Evolutionary conservation across 805 yeast genomes (phyloP).

Genomic region (Diddensiella caesifluorescens): DNA sequence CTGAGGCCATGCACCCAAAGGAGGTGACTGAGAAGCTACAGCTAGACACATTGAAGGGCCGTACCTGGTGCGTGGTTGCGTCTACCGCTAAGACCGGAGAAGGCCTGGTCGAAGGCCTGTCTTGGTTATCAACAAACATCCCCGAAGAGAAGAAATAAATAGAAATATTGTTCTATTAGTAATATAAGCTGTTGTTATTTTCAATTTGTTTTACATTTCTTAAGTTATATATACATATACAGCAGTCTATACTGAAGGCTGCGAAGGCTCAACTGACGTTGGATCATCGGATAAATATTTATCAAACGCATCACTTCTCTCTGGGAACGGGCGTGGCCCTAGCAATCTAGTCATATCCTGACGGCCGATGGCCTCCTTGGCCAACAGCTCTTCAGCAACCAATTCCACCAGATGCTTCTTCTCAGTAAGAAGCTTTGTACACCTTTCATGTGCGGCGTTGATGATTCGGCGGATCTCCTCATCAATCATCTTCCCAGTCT

Average conservation of each 20-base stretch:
- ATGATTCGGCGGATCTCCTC: conserved; percentile 63
- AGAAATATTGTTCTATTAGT: neutral
- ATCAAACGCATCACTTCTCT: conserved; percentile 82
- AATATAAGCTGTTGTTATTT: neutral
- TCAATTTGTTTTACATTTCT: conserved; percentile 1
- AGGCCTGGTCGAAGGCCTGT: conserved; percentile 80
- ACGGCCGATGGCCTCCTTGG: conserved; percentile 74
- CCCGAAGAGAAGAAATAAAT: conserved; percentile 27
- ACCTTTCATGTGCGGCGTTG: conserved; percentile 56
- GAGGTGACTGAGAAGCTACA: conserved; percentile 71
- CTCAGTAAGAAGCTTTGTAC: conserved; percentile 52
- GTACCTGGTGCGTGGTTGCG: conserved; percentile 88
- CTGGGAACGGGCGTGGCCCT: conserved; percentile 75
- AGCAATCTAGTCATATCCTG: conserved; percentile 71
- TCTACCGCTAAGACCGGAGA: conserved; percentile 87
- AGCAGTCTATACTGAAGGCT: conserved; percentile 4
- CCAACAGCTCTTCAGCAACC: conserved; percentile 68
- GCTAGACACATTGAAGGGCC: conserved; percentile 56
- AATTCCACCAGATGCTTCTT: conserved; percentile 56
- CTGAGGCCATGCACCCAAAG: conserved; percentile 66
- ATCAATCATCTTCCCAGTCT: conserved; percentile 64
- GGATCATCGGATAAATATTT: conserved; percentile 49
- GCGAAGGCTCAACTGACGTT: no score
- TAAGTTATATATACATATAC: conserved; percentile 1
- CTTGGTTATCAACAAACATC: conserved; percentile 73